These are phyloP conservation scores for Naganishia randhawae DNA, from an alignment of 768 basidiomycete species.

Conservation along the genomic window DNA sequence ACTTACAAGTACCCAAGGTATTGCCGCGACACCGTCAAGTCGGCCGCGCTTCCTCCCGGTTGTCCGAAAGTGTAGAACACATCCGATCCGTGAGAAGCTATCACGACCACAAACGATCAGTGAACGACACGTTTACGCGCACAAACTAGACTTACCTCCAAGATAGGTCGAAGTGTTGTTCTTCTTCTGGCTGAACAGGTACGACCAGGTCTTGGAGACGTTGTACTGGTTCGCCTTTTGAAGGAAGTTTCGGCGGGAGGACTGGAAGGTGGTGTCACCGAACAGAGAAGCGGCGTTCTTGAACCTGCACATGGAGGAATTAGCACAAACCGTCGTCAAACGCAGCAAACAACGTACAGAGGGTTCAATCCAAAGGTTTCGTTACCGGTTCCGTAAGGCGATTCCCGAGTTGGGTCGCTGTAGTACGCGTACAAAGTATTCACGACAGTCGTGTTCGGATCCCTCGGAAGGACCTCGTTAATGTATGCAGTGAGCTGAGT, in stretches of 20 bases:
- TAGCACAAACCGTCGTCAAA: not conserved
- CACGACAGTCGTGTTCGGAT: slow-evolving; percentile 33
- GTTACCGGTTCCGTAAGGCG: slow-evolving; percentile 45
- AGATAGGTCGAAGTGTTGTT: slow-evolving; percentile 21
- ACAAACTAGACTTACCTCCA: slow-evolving; percentile 32
- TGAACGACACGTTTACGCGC: not conserved
- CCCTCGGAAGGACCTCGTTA: slow-evolving; percentile 30
- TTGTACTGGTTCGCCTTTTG: slow-evolving; percentile 32
- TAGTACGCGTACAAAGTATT: slow-evolving; percentile 35
- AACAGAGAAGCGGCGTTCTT: slow-evolving; percentile 40
- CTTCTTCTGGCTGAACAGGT: slow-evolving; percentile 40
- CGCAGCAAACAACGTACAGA: slow-evolving; percentile 21
- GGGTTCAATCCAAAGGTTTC: slow-evolving; percentile 43
- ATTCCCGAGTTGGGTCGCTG: slow-evolving; percentile 36
- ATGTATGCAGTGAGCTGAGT: slow-evolving; percentile 25
- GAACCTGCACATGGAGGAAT: slow-evolving; percentile 27
- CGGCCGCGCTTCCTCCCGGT: slow-evolving; percentile 18
- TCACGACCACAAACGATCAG: not conserved
- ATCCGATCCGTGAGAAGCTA: slow-evolving; percentile 37
- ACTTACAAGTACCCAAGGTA: slow-evolving; percentile 47
- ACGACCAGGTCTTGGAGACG: slow-evolving; percentile 40
- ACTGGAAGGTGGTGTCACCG: slow-evolving; percentile 45
- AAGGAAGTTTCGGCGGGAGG: slow-evolving; percentile 39
- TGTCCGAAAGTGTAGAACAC: slow-evolving; percentile 32
- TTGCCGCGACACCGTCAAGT: slow-evolving; percentile 35